Evolutionary conservation across 2,329 filamentous ascomycete genomes (phyloP).

Genomic region (Penicillium italicum): DNA sequence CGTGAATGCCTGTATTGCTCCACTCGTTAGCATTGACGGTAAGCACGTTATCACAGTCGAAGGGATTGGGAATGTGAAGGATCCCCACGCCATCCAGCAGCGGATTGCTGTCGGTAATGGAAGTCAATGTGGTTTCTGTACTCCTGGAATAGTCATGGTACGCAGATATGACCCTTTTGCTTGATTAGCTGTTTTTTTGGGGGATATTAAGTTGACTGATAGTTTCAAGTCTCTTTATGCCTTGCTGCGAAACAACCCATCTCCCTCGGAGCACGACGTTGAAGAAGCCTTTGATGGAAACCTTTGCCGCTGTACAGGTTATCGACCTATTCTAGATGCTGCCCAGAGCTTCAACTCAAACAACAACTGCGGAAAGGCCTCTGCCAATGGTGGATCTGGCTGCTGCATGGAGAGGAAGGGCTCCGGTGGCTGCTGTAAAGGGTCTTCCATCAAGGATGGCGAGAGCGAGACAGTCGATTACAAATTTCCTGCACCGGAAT

Average conservation of each 20-base stretch:
- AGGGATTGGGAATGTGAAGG: slow-evolving; percentile 84
- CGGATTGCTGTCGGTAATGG: slow-evolving; percentile 87
- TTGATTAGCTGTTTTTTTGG: neutral
- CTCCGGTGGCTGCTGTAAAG: slow-evolving; percentile 65
- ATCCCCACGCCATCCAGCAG: slow-evolving; percentile 85
- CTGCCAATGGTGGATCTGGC: slow-evolving; percentile 57
- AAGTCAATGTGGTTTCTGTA: slow-evolving; percentile 94
- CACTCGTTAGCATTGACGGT: slow-evolving; percentile 86
- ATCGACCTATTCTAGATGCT: slow-evolving; percentile 88
- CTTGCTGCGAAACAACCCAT: slow-evolving; percentile 76
- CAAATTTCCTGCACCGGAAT: slow-evolving; percentile 77
- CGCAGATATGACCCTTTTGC: slow-evolving; percentile 1
- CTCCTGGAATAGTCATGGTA: slow-evolving; percentile 91
- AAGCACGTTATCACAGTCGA: slow-evolving; percentile 99
- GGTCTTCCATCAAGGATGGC: slow-evolving; percentile 42
- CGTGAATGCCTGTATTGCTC: slow-evolving; percentile 92
- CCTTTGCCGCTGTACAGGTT: slow-evolving; percentile 91
- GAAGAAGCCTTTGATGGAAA: slow-evolving; percentile 98
- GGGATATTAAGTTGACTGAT: slow-evolving; percentile 4
- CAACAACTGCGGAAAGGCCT: slow-evolving; percentile 57
- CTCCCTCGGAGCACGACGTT: slow-evolving; percentile 74
- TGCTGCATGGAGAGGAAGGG: slow-evolving; percentile 70
- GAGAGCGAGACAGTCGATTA: slow-evolving; percentile 40
- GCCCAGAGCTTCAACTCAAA: slow-evolving; percentile 70
- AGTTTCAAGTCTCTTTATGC: slow-evolving; percentile 74